phyloP scores from a whole-genome alignment of 441 rosid genomes.

The California macrophylla region DNA sequence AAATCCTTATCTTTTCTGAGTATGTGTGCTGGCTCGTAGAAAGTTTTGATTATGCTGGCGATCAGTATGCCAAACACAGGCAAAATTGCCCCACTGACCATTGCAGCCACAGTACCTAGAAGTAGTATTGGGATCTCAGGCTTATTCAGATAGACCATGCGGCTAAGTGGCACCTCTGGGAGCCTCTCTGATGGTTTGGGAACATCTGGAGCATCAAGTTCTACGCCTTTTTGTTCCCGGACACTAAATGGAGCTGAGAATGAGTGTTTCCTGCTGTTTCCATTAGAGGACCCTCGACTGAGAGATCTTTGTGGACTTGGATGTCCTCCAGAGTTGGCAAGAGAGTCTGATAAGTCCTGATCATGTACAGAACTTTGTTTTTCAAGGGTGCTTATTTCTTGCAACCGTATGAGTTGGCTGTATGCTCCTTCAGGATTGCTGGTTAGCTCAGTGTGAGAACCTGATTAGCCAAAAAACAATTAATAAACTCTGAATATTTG shows the following conservation, averaged over 20 bases:
- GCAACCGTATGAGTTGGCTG: slow-evolving; percentile 37
- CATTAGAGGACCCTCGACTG: slow-evolving; percentile 31
- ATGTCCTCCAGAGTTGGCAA: slow-evolving; percentile 25
- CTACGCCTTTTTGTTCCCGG: slow-evolving; percentile 21
- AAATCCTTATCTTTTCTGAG: slow-evolving; percentile 32
- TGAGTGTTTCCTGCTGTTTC: slow-evolving; percentile 21
- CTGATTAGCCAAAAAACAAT: slow-evolving; percentile 25
- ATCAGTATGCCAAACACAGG: slow-evolving; percentile 53
- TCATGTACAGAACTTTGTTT: slow-evolving; percentile 14
- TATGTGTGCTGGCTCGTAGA: slow-evolving; percentile 32
- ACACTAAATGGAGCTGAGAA: slow-evolving; percentile 34
- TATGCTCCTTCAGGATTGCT: slow-evolving; percentile 54
- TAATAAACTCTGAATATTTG: neutral
- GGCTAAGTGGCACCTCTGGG: slow-evolving; percentile 36
- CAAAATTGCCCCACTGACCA: slow-evolving; percentile 38
- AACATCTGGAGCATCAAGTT: slow-evolving; percentile 20
- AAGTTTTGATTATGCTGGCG: slow-evolving; percentile 49
- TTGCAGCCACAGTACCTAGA: slow-evolving; percentile 46
- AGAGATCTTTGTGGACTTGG: slow-evolving; percentile 36
- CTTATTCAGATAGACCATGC: slow-evolving; percentile 47
- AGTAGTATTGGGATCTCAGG: slow-evolving; percentile 43
- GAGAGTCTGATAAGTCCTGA: slow-evolving; percentile 20
- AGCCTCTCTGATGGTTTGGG: slow-evolving; percentile 7
- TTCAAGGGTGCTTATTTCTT: slow-evolving; percentile 28
- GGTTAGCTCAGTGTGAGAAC: slow-evolving; percentile 54